phyloP scores from a whole-genome alignment of 768 basidiomycete genomes.

The Auriscalpium microsporum region DNA sequence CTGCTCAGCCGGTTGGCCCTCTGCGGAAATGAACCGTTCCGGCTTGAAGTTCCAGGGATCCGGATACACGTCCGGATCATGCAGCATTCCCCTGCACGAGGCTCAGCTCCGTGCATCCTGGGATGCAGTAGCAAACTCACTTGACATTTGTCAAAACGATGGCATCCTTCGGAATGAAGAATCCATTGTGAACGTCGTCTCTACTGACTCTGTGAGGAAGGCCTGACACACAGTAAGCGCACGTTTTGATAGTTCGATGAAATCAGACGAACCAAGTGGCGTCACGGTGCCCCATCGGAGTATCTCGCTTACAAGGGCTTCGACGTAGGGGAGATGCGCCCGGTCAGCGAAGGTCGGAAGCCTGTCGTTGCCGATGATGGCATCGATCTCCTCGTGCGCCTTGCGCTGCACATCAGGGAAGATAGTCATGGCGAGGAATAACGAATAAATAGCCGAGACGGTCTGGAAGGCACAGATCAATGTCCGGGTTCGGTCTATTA shows the following conservation, averaged over 20 bases:
- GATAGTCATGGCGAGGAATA: constrained; percentile 11
- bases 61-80: constrained; percentile 24
- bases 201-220: neutral
- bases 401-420: constrained; percentile 12
- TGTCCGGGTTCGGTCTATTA: neutral
- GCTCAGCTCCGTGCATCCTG: neutral
- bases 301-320: constrained; percentile 19
- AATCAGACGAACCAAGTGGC: neutral
- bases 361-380: constrained; percentile 16
- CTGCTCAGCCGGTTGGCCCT: constrained; percentile 15
- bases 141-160: constrained; percentile 9
- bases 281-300: constrained; percentile 4
- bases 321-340: constrained; percentile 21
- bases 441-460: constrained; percentile 1
- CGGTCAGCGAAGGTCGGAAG: constrained; percentile 21
- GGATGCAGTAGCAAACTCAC: neutral
- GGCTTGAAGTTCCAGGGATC: constrained; percentile 29
- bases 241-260: neutral
- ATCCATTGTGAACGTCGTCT: constrained; percentile 11
- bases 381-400: constrained; percentile 21
- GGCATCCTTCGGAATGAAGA: constrained; percentile 13
- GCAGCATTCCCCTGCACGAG: constrained; percentile 21
- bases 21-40: constrained; percentile 20
- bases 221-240: neutral
- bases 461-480: neutral